A percentile compares a stretch with the other conserved stretches of the same genome.
Evolutionary conservation across 1,139 yeast genomes (phyloP).

Genomic region (Nakaseomyces glabratus): DNA sequence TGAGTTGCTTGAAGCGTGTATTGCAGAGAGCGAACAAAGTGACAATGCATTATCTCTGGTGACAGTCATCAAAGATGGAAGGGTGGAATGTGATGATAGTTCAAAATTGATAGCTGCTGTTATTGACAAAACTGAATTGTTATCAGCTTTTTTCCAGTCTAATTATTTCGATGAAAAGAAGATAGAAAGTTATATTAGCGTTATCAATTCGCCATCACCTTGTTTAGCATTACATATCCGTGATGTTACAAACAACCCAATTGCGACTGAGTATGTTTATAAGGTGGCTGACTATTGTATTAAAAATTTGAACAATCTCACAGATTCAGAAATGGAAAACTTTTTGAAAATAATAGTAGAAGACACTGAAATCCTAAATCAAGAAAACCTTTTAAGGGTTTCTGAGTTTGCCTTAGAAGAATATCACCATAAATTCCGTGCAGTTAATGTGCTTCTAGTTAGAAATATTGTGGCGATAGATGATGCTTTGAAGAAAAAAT

Average conservation of each 20-base stretch:
- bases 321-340: slow-evolving; percentile 7
- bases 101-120: too few species aligned
- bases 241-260: background rate
- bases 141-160: background rate
- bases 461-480: slow-evolving; percentile 13
- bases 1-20: too few species aligned
- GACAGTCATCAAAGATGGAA: background rate
- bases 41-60: slow-evolving; percentile 6
- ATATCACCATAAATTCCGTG: slow-evolving; percentile 26
- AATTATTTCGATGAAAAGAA: background rate
- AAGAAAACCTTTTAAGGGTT: slow-evolving; percentile 18
- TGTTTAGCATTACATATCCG: background rate
- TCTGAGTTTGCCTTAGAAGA: slow-evolving; percentile 24
- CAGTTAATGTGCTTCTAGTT: slow-evolving; percentile 26
- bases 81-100: too few species aligned
- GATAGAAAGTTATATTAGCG: background rate
- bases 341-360: slow-evolving; percentile 11
- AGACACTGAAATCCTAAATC: slow-evolving; percentile 9
- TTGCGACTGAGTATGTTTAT: background rate
- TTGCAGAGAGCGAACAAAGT: too few species aligned
- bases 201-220: background rate
- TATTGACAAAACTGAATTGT: too few species aligned
- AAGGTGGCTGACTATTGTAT: background rate
- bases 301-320: slow-evolving; percentile 4
- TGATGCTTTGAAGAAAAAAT: slow-evolving; percentile 17